Evolutionary conservation across 1,284 basidiomycete genomes (phyloP).

Genomic region (Sutorius eximius): DNA sequence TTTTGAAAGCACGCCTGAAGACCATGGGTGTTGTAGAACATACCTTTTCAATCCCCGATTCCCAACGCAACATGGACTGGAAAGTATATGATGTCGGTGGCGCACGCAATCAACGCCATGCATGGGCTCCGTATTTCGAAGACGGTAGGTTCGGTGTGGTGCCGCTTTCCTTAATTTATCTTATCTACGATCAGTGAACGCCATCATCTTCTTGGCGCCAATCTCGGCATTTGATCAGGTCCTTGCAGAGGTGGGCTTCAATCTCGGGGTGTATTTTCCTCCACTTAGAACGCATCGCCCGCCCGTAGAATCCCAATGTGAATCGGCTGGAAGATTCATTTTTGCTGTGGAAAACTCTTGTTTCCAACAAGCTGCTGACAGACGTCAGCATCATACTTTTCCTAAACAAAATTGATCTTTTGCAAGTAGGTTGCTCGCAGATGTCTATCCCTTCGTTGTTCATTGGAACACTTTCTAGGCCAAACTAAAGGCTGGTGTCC

Average conservation of each 20-base stretch:
- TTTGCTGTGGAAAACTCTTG: constrained; percentile 64
- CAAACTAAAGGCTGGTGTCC: constrained; percentile 75
- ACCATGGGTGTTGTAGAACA: constrained; percentile 79
- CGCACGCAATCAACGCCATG: constrained; percentile 69
- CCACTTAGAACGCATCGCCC: constrained; percentile 4
- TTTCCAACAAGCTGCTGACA: constrained; percentile 65
- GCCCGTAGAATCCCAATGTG: constrained; percentile 56
- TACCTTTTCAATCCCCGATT: constrained; percentile 61
- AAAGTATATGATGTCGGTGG: constrained; percentile 82
- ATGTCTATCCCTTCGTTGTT: background rate
- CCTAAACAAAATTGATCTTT: constrained; percentile 75
- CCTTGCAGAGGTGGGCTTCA: constrained; percentile 57
- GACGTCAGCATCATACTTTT: constrained; percentile 75
- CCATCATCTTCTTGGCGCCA: constrained; percentile 81
- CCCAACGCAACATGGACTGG: constrained; percentile 67
- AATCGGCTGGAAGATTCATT: constrained; percentile 79
- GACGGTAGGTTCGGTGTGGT: constrained; percentile 51
- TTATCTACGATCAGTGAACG: constrained; percentile 55
- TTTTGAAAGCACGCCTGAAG: constrained; percentile 68
- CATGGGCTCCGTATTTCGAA: constrained; percentile 83
- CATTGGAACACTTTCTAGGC: constrained; percentile 35
- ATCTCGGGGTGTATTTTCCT: background rate
- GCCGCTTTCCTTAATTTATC: constrained; percentile 2
- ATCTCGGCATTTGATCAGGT: constrained; percentile 84
- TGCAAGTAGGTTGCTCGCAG: constrained; percentile 47